Conservation (phyloP, 75 land plant genomes). For the Chamaecyparis obtusa region DNA sequence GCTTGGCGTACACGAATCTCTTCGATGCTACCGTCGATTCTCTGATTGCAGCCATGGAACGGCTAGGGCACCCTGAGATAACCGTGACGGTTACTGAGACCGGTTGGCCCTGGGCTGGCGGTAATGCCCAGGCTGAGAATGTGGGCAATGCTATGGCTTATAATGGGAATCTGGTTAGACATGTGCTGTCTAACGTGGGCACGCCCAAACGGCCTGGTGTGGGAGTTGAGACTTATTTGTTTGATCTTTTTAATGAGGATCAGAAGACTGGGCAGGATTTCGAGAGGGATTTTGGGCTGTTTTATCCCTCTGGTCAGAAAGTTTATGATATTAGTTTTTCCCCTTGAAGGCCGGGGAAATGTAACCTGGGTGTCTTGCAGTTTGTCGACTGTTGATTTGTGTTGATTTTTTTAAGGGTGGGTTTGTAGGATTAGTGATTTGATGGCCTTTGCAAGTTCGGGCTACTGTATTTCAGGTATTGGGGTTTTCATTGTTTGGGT, state of each 20-base stretch:
- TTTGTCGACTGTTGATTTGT: neutral
- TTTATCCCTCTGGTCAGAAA: conserved; percentile 43
- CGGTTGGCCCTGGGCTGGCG: conserved; percentile 76
- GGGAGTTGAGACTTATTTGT: conserved; percentile 64
- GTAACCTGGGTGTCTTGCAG: no score
- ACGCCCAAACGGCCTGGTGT: conserved; percentile 81
- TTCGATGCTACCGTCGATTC: conserved; percentile 86
- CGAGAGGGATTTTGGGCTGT: conserved; percentile 69
- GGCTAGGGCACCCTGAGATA: conserved; percentile 43
- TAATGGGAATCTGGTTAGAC: conserved; percentile 53
- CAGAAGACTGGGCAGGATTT: conserved; percentile 65
- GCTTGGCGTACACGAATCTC: conserved; percentile 59
- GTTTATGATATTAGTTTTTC: conserved; percentile 58
- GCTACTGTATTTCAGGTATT: no score
- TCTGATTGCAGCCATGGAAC: conserved; percentile 46
- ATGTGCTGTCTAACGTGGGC: conserved; percentile 56
- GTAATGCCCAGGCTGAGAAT: conserved; percentile 26
- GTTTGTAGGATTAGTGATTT: neutral
- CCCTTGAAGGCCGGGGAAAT: no score
- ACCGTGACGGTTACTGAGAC: conserved; percentile 80
- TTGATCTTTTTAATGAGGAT: conserved; percentile 78
- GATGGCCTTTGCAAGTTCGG: neutral
- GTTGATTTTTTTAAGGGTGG: neutral
- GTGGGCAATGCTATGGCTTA: conserved; percentile 67
- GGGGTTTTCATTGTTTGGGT: no score